Evolutionary conservation across 768 basidiomycete species (phyloP), one percentile per base, ranked within the genome.

Genomic region (Lepiota venenata): DNA sequence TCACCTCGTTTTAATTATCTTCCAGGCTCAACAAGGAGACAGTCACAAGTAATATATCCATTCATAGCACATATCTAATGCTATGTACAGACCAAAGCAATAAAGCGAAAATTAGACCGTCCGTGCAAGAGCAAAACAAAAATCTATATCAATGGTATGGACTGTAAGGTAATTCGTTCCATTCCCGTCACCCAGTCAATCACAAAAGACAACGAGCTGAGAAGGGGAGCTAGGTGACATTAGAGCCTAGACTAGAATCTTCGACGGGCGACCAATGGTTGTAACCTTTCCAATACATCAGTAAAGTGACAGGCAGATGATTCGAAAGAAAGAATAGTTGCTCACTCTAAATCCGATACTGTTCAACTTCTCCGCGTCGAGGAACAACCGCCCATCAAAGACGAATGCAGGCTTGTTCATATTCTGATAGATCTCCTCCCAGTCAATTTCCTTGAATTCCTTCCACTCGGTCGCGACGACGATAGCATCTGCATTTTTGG

Each of bases 371-470:
- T 85, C 84, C 9, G 82, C 84, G 65, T 98, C 90, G 41, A 98
- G 79, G 64, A 98, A 79, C 57, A 97, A 75, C 29, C 94, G 83
- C 4, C 94, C 94, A 66, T 98, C 96, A 64, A 98, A 98, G 59
- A 99, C 80, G 66, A 97, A 98, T 4, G 97, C 96, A n/a, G 97
- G 97, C 78, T 98, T 97, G 65, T 88, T 90, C 93, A 98, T 98
- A 64, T 78, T 72, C 47, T 74, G 69, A 73, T 98, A 97, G 39
- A 98, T 88, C 35, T 74, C 74, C 62, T 82, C 69, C 97, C 97
- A 99, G 72, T 95, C 85, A 60, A 99, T 89, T 37, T 87, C 81
- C 65, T 81, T 81, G 83, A 99, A 99, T 72, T 98, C 95, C 69
- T 88, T 91, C 96, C 94, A 97, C 72, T 96, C 96, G 2, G 97